Percentiles rank a stretch among this genome's conserved stretches.
Evolutionary conservation across 2,329 filamentous ascomycete genomes (phyloP).

Genomic region (Cercospora zeina): DNA sequence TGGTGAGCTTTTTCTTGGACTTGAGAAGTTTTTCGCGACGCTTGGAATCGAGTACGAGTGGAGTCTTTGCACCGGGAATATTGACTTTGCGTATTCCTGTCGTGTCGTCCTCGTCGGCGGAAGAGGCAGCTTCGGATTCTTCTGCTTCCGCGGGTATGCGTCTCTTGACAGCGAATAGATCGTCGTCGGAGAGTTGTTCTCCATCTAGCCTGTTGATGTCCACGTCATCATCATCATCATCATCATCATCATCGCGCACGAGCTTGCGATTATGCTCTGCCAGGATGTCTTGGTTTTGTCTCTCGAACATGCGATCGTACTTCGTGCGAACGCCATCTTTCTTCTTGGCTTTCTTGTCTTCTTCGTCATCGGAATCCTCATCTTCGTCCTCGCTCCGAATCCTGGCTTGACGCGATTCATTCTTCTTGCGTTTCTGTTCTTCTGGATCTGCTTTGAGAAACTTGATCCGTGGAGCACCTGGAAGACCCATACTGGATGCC

Average conservation of each 20-base stretch:
- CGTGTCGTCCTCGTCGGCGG: conserved; percentile 39
- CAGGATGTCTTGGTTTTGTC: conserved; percentile 91
- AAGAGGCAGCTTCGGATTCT: conserved; percentile 42
- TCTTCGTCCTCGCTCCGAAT: conserved; percentile 61
- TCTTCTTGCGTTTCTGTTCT: conserved; percentile 83
- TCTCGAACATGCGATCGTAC: conserved; percentile 97
- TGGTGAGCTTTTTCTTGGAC: conserved; percentile 91
- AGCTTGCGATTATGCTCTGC: conserved; percentile 92
- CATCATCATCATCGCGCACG: conserved; percentile 67
- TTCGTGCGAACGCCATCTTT: conserved; percentile 82
- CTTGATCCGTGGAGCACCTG: conserved; percentile 88
- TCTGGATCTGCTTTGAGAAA: conserved; percentile 89
- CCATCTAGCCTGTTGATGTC: conserved; percentile 40
- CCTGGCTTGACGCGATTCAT: conserved; percentile 67
- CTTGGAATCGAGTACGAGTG: conserved; percentile 87
- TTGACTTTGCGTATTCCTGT: conserved; percentile 61
- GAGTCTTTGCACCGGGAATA: conserved; percentile 64
- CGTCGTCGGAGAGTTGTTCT: conserved; percentile 55
- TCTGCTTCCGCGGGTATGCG: conserved; percentile 72
- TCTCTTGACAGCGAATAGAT: conserved; percentile 88
- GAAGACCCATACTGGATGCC: conserved; percentile 80
- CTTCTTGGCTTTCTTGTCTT: conserved; percentile 48
- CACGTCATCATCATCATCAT: conserved; percentile 41
- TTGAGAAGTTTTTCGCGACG: conserved; percentile 92
- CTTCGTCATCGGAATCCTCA: conserved; percentile 53